A percentile compares a stretch with the other conserved stretches of the same genome.
Conservation (phyloP, 768 basidiomycete genomes). For the Termitomyces titanicus region DNA sequence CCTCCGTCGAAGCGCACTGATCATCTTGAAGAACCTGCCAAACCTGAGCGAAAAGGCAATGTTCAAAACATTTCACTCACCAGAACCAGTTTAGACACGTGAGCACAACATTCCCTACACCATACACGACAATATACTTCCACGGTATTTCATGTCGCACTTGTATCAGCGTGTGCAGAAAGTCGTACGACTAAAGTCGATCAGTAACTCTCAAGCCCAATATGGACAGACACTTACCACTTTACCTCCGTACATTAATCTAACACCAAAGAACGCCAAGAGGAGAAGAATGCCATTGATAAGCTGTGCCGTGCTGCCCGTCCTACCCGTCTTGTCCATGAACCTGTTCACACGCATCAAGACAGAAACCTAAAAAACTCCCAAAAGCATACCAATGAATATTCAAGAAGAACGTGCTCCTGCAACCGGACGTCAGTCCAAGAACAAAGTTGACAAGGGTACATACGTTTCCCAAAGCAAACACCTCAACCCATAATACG, state of each 20-base stretch:
- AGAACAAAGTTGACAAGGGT: conserved; percentile 1
- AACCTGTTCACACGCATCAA: conserved; percentile 43
- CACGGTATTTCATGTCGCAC: conserved; percentile 54
- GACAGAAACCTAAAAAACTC: not conserved
- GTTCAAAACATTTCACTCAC: conserved; percentile 34
- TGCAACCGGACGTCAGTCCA: conserved; percentile 16
- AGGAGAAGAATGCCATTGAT: conserved; percentile 71
- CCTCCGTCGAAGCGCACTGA: conserved; percentile 57
- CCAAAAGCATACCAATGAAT: conserved; percentile 65
- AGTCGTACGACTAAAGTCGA: conserved; percentile 54
- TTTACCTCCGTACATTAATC: conserved; percentile 68
- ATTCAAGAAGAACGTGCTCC: conserved; percentile 85
- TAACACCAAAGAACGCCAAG: conserved; percentile 61
- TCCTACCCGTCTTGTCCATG: conserved; percentile 72
- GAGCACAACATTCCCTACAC: conserved; percentile 58
- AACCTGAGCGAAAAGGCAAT: not conserved
- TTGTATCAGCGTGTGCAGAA: conserved; percentile 54
- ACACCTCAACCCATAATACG: conserved; percentile 76
- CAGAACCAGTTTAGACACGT: conserved; percentile 78
- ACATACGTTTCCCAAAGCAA: conserved; percentile 78
- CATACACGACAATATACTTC: conserved; percentile 47
- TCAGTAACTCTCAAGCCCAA: not conserved
- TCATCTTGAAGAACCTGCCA: conserved; percentile 73
- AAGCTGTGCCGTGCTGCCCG: conserved; percentile 63
- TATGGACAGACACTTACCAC: conserved; percentile 27